phyloP scores from a whole-genome alignment of 257 asterid species.

The Nicotiana obtusifolia region DNA sequence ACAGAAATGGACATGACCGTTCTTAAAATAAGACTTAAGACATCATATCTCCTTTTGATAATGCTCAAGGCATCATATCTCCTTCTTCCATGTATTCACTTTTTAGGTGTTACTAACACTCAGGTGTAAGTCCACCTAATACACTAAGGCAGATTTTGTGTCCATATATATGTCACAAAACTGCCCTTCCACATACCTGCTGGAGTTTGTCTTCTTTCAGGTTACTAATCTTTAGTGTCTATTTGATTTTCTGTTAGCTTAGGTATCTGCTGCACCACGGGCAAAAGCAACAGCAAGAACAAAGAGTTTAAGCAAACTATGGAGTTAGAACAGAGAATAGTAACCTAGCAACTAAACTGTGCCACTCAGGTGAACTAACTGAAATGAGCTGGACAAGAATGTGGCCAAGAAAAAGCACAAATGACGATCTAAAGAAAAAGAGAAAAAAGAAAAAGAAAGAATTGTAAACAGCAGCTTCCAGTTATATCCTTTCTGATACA shows the following conservation, averaged over 20 bases:
- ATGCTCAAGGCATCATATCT: neutral
- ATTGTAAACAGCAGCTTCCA: constrained; percentile 3
- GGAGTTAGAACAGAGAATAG: neutral
- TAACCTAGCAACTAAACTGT: neutral
- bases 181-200: neutral
- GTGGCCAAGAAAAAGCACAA: neutral
- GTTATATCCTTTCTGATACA: neutral
- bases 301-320: neutral
- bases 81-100: neutral
- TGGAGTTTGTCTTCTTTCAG: constrained; percentile 6
- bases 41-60: neutral
- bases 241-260: neutral
- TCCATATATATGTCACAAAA: too few relatives aligned
- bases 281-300: neutral
- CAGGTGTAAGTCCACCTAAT: neutral
- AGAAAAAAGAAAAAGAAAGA: neutral
- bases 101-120: neutral
- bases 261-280: neutral
- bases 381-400: neutral
- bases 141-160: neutral
- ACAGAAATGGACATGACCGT: neutral
- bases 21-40: neutral
- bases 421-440: neutral
- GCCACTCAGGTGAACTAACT: constrained; percentile 1
- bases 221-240: neutral